Base-by-base conservation (phyloP, 2,329 filamentous ascomycete genomes). In the Pestalotiopsis sp. region DNA sequence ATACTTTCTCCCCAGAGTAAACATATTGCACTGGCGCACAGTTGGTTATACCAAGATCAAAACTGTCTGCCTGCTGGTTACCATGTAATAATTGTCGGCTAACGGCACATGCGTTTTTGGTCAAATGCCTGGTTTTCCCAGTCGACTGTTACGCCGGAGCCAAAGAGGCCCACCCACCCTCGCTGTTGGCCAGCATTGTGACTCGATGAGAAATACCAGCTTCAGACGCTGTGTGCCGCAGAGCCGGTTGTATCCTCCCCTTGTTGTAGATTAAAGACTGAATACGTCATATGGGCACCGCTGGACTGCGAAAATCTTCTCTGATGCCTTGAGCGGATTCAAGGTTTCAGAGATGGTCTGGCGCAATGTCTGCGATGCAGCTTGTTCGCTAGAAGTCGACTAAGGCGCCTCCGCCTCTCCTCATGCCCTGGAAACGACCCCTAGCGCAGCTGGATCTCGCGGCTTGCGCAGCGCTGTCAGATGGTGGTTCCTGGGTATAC, bases 101-200 rank as follows among this genome's bases (percentile, higher is more conserved):
- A 36, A 20, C 59, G 59, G 59, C 59, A 61, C 59, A 61, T 61
- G 36, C 31, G 17, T 61, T 39, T 39, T 6, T 61, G 27, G 59
- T 61, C 31, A 17, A 52, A 52, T 52, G 45, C 45, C 45, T 52
- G 45, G 23, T 52, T 9, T 52, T 52, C 45, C 45, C 45, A 23
- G 45, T 23, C 17, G 20, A 52, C 45, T 52, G 17, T 9, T 23
- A 52, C 45, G 45, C 45, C 20, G 45, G 45, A 52, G 45, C 45
- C 13, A 45, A 52, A 17, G 9, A 52, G 59, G 59, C 31, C 59
- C 59, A 61, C 59, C 59, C 59, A 41, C 59, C 59, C 14, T 20
- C 12, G 27, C 59, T 39, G 31, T 4, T n/a, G 59, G 38, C 27
- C n/a, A 36, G 27, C 59, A 20, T 27, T 59, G 31, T 31, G 45